Conservation (phyloP, 192 early-diverging fungal species). For the Coemansia sp. region DNA sequence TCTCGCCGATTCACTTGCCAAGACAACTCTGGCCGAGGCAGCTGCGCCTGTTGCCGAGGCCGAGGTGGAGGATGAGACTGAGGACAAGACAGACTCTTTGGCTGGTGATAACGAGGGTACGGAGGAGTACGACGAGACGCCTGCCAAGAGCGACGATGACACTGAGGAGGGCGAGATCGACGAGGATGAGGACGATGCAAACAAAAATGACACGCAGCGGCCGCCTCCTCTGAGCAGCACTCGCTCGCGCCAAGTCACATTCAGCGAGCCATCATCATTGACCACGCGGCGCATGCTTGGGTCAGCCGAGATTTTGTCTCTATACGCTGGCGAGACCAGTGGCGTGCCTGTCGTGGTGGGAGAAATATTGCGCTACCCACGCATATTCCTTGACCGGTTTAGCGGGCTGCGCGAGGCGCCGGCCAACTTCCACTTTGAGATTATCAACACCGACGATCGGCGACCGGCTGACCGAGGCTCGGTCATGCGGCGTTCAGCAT, state of each 20-base stretch:
- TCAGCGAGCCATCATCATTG: constrained; percentile 40
- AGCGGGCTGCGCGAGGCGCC: constrained; percentile 63
- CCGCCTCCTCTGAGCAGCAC: constrained; percentile 27
- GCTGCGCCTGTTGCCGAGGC: constrained; percentile 12
- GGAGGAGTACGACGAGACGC: constrained; percentile 13
- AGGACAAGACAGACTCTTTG: constrained; percentile 22
- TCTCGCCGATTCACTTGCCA: constrained; percentile 22
- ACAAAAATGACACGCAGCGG: constrained; percentile 5
- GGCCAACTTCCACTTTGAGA: constrained; percentile 54
- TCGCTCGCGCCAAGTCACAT: constrained; percentile 43
- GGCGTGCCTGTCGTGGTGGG: constrained; percentile 50
- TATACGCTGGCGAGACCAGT: constrained; percentile 56
- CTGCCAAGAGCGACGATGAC: constrained; percentile 5
- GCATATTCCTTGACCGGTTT: constrained; percentile 80
- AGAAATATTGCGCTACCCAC: constrained; percentile 67
- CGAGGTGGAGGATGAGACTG: constrained; percentile 17
- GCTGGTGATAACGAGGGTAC: too few relatives aligned
- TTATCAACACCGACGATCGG: constrained; percentile 48
- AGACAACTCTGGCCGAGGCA: constrained; percentile 10
- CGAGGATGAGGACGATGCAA: constrained; percentile 17
- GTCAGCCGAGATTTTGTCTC: constrained; percentile 29
- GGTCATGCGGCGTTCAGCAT: constrained; percentile 40
- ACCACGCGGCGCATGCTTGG: constrained; percentile 47
- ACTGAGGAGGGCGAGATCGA: constrained; percentile 32
- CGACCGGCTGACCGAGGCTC: constrained; percentile 48